Conservation (phyloP, 345 rosid species). For the Citrus trifoliata region DNA sequence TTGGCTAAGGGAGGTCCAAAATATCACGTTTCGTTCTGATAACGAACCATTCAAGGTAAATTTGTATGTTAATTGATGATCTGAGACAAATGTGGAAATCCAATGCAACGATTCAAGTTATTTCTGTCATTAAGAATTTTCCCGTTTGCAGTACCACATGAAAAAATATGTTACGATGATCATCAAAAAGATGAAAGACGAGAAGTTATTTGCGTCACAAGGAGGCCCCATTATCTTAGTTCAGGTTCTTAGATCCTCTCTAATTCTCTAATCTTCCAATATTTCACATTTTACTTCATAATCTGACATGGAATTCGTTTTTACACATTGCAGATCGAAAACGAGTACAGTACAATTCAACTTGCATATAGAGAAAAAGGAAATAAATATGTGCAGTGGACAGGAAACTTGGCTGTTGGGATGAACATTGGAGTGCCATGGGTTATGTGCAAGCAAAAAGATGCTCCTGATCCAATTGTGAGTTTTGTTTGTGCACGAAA, state of each 20-base stretch:
- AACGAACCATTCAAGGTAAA: conserved; percentile 83
- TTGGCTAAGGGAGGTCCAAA: conserved; percentile 78
- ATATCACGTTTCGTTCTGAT: conserved; percentile 68
- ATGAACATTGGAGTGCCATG: conserved; percentile 76
- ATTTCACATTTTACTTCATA: neutral
- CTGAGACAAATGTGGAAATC: neutral
- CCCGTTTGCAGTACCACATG: conserved; percentile 48
- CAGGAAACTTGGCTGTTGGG: conserved; percentile 52
- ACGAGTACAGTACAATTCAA: conserved; percentile 78
- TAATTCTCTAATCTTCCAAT: neutral
- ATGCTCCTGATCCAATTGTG: conserved; percentile 86
- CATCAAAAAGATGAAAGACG: conserved; percentile 36
- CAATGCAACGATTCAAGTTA: neutral
- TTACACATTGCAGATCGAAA: conserved; percentile 64
- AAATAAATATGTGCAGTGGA: conserved; percentile 64
- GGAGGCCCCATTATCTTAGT: conserved; percentile 78
- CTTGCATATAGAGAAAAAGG: conserved; percentile 64
- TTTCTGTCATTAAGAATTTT: neutral
- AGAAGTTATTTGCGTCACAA: conserved; percentile 63
- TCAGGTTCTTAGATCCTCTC: conserved; percentile 35
- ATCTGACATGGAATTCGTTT: neutral
- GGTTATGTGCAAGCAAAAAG: conserved; percentile 89
- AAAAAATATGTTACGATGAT: conserved; percentile 46
- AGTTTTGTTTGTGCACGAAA: conserved; percentile 1
- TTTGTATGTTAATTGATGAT: neutral